A percentile compares a stretch with the other conserved stretches of the same genome.
Evolutionary conservation across 2,329 filamentous ascomycete species (phyloP).

Genomic region (Teratosphaeria viscida): DNA sequence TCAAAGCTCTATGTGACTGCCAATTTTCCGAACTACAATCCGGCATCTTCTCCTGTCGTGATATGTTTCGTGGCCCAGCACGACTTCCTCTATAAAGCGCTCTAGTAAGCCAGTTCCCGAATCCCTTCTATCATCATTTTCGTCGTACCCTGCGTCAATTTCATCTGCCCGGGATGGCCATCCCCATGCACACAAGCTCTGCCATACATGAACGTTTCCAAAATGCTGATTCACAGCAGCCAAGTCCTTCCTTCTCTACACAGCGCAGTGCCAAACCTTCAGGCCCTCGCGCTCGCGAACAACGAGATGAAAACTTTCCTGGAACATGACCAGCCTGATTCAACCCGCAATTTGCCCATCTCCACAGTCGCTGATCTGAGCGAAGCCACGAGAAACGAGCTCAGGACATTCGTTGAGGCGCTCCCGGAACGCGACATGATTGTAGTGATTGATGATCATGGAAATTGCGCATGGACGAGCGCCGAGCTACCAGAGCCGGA

Average conservation of each 20-base stretch:
- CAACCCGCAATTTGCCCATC: conserved; percentile 1
- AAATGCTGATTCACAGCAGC: not conserved
- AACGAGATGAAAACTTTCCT: not conserved
- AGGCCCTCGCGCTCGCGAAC: conserved; percentile 6
- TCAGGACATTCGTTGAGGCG: not conserved
- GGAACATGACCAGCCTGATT: not conserved
- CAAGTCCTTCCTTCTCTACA: conserved; percentile 6
- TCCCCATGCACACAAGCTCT: too few relatives aligned
- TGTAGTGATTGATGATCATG: not conserved
- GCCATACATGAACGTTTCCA: not conserved
- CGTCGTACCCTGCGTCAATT: not conserved
- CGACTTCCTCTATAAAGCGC: conserved; percentile 6
- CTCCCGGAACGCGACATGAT: not conserved
- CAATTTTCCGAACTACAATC: conserved; percentile 8
- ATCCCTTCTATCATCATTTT: not conserved
- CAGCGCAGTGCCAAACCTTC: conserved; percentile 3
- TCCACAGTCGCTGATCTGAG: not conserved
- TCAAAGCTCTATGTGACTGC: conserved; percentile 10
- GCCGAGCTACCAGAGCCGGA: not conserved
- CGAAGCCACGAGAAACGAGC: not conserved
- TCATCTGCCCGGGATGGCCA: too few relatives aligned
- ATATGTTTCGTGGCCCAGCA: conserved; percentile 4
- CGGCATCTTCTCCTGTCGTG: conserved; percentile 7
- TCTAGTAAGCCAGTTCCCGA: conserved; percentile 4
- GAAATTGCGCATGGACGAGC: conserved; percentile 1